These are phyloP conservation scores for Arthrobotrys iridis DNA, from an alignment of 2,329 filamentous ascomycete species.

Conservation along the genomic window DNA sequence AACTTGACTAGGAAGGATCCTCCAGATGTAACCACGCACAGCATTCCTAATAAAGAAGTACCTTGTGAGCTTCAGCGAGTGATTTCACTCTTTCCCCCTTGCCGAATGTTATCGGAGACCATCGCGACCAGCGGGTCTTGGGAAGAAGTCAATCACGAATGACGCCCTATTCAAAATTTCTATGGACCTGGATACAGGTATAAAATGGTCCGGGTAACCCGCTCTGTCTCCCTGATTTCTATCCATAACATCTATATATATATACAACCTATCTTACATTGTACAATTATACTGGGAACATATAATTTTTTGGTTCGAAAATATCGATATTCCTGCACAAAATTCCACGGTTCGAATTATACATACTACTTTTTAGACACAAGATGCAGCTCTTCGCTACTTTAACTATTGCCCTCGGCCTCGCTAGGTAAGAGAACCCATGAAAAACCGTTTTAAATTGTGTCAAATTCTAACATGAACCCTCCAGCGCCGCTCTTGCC, in stretches of 20 bases:
- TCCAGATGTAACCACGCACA: not conserved
- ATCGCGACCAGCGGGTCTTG: not conserved
- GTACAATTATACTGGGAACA: too few species aligned
- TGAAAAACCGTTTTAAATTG: too few species aligned
- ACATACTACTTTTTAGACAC: not conserved
- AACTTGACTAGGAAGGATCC: conserved; percentile 14
- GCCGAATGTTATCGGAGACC: not conserved
- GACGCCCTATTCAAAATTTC: too few species aligned
- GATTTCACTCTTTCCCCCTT: not conserved
- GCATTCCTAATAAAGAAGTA: conserved; percentile 8
- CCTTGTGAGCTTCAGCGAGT: not conserved
- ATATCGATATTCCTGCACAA: too few species aligned
- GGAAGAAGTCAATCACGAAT: too few species aligned
- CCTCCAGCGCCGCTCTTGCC: conserved; percentile 23
- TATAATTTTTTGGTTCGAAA: too few species aligned
- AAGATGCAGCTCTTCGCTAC: conserved; percentile 33
- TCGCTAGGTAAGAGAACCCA: conserved; percentile 42
- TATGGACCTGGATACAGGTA: too few species aligned
- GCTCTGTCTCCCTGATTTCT: too few species aligned
- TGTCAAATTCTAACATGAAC: not conserved
- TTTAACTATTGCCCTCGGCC: conserved; percentile 18
- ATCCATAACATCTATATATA: too few species aligned
- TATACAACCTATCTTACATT: too few species aligned
- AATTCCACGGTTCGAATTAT: too few species aligned
- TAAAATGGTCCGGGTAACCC: too few species aligned